Base-by-base conservation (phyloP, 129 eudicot species). In the Artemisia annua region DNA sequence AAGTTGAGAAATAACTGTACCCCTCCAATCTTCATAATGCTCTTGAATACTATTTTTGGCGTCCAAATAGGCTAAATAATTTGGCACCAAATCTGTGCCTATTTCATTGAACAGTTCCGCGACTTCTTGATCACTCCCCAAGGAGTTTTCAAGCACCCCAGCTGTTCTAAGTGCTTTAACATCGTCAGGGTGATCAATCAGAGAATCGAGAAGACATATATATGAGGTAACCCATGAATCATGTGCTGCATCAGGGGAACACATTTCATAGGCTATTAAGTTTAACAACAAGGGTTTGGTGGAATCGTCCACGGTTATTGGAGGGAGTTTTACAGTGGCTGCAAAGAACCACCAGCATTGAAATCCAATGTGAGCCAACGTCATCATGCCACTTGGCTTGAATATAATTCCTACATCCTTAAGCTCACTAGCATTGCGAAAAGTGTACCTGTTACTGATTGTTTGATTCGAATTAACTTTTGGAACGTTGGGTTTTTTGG, bases 261-360 rank as follows among this genome's bases (percentile, higher is more conserved):
- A 77, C 76, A 69, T 72, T 65, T 86, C 91, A 56, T 69, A 74
- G 11, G 87, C 85, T 13, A 78, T 35, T 78, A 86, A 60, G 82
- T 26, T 26, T 26, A 26, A 26, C 30, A 26, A 26, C 30, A 26
- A 26, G 30, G 30, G 30, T 26, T 26, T 26, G 30, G 30, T 26
- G 30, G 30, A 26, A 26, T 26, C 30, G 30, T 26, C 30, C 30
- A 26, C 3, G 30, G 30, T 26, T 26, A 26, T 26, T 26, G 30
- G 30, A 26, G 30, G 30, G 30, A 26, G 30, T 26, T 26, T 26
- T 26, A 26, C 30, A 26, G 30, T 26, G 4, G 30, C 30, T 1
- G 30, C 30, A 26, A 26, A 26, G 30, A 26, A 26, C 30, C 30
- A 26, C 30, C 30, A 26, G 30, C 30, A 26, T 26, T 26, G 30